phyloP scores from a whole-genome alignment of 345 rosid genomes.

The thale cress (Arabidopsis thaliana) region TAIR10.1 NC_003070.9:9603001-9603500 shows the following conservation, averaged over 20 bases:
- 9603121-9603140: conserved; percentile 13
- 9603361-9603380: neutral
- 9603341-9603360: neutral
- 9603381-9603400: neutral
- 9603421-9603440: neutral
- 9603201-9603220: conserved; percentile 28
- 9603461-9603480: neutral
- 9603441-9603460: neutral
- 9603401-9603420: too few species aligned
- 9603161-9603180: conserved; percentile 30
- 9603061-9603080: conserved; percentile 31
- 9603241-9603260: neutral
- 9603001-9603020: conserved; percentile 35
- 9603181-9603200: conserved; percentile 32
- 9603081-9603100: conserved; percentile 31
- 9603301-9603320: neutral
- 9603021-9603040: conserved; percentile 40
- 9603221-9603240: neutral
- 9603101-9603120: conserved; percentile 12
- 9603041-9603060: conserved; percentile 36
- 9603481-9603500: neutral
- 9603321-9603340: neutral
- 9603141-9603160: conserved; percentile 27
- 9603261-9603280: neutral
- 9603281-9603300: neutral